Conservation (phyloP, 2,329 filamentous ascomycete species). For the Corinectria fuckeliana region DNA sequence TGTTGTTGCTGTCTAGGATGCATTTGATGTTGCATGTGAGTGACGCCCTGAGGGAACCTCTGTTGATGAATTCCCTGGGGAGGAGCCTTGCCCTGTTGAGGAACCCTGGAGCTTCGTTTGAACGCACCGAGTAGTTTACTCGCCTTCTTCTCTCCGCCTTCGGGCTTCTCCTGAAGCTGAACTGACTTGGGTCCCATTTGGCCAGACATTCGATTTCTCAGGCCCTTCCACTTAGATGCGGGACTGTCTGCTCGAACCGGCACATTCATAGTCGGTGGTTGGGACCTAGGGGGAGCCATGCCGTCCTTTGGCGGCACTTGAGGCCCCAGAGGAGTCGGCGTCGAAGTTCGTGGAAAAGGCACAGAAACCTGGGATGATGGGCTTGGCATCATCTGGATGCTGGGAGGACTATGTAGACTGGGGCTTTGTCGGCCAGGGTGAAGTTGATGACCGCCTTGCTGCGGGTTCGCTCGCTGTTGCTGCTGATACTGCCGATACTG, state of each 20-base stretch:
- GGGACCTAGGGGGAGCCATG: constrained; percentile 10
- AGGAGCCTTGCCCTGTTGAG: constrained; percentile 29
- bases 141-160: constrained; percentile 32
- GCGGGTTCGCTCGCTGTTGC: constrained; percentile 13
- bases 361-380: constrained; percentile 20
- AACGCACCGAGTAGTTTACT: constrained; percentile 43
- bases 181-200: constrained; percentile 36
- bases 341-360: constrained; percentile 17
- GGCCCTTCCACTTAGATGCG: constrained; percentile 43
- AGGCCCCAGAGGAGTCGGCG: constrained; percentile 15
- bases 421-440: constrained; percentile 23
- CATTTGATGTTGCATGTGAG: constrained; percentile 25
- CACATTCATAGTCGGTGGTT: constrained; percentile 11
- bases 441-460: constrained; percentile 20
- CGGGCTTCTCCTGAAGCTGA: constrained; percentile 25
- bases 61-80: constrained; percentile 4
- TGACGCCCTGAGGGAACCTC: constrained; percentile 13
- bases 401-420: constrained; percentile 9
- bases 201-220: constrained; percentile 42
- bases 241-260: constrained; percentile 28
- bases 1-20: constrained; percentile 20
- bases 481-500: constrained; percentile 1
- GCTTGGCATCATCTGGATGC: constrained; percentile 18
- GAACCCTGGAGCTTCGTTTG: constrained; percentile 41
- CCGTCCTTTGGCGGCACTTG: constrained; percentile 25